Conservation (phyloP, 805 yeast genomes). For the Kluyveromyces starmeri region DNA sequence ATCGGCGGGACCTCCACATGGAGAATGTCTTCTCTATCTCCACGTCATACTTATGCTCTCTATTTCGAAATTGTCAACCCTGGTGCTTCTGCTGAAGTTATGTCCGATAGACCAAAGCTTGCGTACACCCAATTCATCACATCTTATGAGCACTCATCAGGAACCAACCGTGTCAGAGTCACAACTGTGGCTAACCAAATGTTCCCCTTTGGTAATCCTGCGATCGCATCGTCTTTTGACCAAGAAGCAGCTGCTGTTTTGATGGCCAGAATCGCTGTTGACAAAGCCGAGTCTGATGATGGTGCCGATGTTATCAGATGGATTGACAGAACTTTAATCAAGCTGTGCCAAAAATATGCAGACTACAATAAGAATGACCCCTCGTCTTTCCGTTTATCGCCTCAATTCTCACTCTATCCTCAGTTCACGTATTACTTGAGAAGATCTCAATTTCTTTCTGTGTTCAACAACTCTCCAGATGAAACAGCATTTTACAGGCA, state of each 20-base stretch:
- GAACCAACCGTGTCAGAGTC: constrained; percentile 79
- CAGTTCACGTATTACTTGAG: constrained; percentile 94
- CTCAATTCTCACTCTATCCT: constrained; percentile 80
- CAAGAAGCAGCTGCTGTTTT: constrained; percentile 97
- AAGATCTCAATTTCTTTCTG: constrained; percentile 91
- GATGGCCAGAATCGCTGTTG: constrained; percentile 84
- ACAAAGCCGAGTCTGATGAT: constrained; percentile 73
- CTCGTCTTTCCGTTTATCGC: constrained; percentile 70
- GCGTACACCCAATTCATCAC: constrained; percentile 77
- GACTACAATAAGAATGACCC: constrained; percentile 86
- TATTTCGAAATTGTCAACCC: constrained; percentile 70
- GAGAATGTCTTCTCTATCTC: constrained; percentile 77
- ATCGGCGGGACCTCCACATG: constrained; percentile 87
- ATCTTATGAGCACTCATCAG: constrained; percentile 91
- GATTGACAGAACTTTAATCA: constrained; percentile 87
- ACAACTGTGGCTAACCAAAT: constrained; percentile 64
- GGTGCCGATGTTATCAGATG: constrained; percentile 90
- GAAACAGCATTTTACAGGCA: constrained; percentile 97
- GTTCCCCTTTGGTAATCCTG: constrained; percentile 47
- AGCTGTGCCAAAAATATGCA: constrained; percentile 86
- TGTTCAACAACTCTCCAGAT: constrained; percentile 96
- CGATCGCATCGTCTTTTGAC: constrained; percentile 65
- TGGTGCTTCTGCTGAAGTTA: constrained; percentile 19
- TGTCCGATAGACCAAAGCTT: constrained; percentile 24
- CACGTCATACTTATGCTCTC: constrained; percentile 80